A percentile compares a stretch with the other conserved stretches of the same genome.
Conservation (phyloP, 139 green algal genomes). For the Chlorella sp. region DNA sequence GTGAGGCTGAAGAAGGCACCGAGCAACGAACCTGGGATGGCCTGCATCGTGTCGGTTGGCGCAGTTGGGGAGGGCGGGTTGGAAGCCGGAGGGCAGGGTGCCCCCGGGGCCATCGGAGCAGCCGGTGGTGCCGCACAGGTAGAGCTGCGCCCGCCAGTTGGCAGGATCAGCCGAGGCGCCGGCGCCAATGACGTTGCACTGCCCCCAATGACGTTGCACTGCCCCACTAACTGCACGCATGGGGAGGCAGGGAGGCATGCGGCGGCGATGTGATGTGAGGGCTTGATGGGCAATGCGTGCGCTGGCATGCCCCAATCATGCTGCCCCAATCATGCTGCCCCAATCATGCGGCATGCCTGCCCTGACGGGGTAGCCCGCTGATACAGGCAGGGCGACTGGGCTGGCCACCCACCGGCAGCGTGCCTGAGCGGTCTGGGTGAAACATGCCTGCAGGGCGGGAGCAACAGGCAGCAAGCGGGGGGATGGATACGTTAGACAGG, state of each 20-base stretch:
- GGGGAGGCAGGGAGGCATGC: neutral
- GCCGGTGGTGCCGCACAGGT: conserved; percentile 3
- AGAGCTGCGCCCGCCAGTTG: conserved; percentile 14
- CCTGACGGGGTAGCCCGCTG: neutral
- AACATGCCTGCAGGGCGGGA: neutral
- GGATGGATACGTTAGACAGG: neutral
- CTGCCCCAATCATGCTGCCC: too few species aligned
- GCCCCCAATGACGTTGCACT: too few species aligned
- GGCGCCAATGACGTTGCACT: neutral
- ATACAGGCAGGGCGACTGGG: neutral
- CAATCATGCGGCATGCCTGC: too few species aligned
- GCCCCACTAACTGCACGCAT: neutral
- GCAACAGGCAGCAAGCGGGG: neutral
- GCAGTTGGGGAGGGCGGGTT: neutral
- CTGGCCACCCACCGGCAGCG: neutral
- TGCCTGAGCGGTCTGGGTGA: neutral
- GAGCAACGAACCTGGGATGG: too few species aligned
- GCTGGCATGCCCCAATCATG: too few species aligned
- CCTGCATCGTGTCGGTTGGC: neutral
- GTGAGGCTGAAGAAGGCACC: too few species aligned
- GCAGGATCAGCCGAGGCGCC: neutral
- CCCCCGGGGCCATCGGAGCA: neutral
- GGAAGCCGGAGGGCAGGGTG: neutral
- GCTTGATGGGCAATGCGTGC: neutral
- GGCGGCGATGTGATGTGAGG: neutral